These are phyloP conservation scores for Xylariaceae sp. DNA, from an alignment of 2,329 filamentous ascomycete species.

Conservation along the genomic window DNA sequence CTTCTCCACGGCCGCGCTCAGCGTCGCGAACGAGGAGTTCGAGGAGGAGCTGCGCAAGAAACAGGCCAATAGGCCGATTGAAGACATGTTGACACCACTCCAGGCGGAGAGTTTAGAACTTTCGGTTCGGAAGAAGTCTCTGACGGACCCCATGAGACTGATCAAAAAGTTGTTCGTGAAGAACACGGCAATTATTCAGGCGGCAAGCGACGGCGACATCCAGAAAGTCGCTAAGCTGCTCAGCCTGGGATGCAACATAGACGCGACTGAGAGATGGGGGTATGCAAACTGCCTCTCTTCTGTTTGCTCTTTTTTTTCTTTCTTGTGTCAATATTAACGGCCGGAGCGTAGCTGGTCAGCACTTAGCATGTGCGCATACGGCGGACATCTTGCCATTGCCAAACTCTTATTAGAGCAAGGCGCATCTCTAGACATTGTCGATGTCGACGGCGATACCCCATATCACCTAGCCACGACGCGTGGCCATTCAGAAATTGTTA, in stretches of 20 bases:
- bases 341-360: slow-evolving; percentile 31
- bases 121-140: slow-evolving; percentile 26
- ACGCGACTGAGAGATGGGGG: slow-evolving; percentile 40
- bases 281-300: slow-evolving; percentile 18
- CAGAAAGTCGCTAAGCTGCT: slow-evolving; percentile 37
- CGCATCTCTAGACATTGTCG: slow-evolving; percentile 37
- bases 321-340: neutral
- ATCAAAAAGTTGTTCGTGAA: slow-evolving; percentile 38
- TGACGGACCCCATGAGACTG: slow-evolving; percentile 30
- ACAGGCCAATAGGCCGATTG: slow-evolving; percentile 25
- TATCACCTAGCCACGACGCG: slow-evolving; percentile 36
- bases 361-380: slow-evolving; percentile 39
- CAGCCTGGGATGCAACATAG: slow-evolving; percentile 37
- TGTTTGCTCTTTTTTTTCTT: neutral
- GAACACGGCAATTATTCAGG: slow-evolving; percentile 39
- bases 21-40: slow-evolving; percentile 35
- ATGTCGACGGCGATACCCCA: slow-evolving; percentile 39
- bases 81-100: slow-evolving; percentile 27
- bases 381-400: slow-evolving; percentile 36
- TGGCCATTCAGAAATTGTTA: slow-evolving; percentile 37
- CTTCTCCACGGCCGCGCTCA: slow-evolving; percentile 28
- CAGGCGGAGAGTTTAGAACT: slow-evolving; percentile 20
- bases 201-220: slow-evolving; percentile 38
- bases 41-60: slow-evolving; percentile 33
- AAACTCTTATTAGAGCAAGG: slow-evolving; percentile 36